Percentiles rank a stretch among this genome's conserved stretches.
Evolutionary conservation across 140 eudicot genomes (phyloP).

Genomic region (Ambrosia hybrid): DNA sequence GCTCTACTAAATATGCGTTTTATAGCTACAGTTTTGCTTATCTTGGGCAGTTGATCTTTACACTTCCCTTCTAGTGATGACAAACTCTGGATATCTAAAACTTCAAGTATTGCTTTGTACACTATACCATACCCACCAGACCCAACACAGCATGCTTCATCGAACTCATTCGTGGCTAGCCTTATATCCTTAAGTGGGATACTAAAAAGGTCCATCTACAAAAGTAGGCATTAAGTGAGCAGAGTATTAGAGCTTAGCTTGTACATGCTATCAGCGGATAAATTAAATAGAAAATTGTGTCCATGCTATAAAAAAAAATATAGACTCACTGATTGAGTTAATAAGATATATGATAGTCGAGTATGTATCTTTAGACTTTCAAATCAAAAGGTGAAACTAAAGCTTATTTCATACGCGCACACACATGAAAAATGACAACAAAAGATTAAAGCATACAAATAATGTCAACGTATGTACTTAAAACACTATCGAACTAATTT

Average conservation of each 20-base stretch:
- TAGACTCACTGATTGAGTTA: neutral
- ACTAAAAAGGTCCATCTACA: neutral
- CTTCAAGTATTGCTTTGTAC: slow-evolving; percentile 2
- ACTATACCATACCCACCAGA: neutral
- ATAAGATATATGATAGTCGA: neutral
- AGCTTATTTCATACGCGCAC: no score
- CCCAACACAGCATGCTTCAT: neutral
- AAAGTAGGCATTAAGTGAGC: neutral
- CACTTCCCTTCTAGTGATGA: neutral
- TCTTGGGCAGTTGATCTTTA: no score
- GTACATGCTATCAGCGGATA: neutral
- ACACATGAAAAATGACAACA: no score
- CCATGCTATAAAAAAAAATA: no score
- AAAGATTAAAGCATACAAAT: no score
- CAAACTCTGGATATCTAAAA: neutral
- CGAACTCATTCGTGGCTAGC: neutral
- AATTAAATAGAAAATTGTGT: no score
- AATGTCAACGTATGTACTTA: no score
- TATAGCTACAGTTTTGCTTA: no score
- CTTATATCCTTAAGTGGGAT: neutral
- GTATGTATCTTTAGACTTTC: neutral
- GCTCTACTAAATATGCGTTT: no score
- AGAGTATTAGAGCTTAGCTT: neutral
- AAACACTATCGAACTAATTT: no score
- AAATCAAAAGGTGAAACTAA: no score